phyloP scores from a whole-genome alignment of 1,284 basidiomycete genomes.

The Xanthoconium separans region DNA sequence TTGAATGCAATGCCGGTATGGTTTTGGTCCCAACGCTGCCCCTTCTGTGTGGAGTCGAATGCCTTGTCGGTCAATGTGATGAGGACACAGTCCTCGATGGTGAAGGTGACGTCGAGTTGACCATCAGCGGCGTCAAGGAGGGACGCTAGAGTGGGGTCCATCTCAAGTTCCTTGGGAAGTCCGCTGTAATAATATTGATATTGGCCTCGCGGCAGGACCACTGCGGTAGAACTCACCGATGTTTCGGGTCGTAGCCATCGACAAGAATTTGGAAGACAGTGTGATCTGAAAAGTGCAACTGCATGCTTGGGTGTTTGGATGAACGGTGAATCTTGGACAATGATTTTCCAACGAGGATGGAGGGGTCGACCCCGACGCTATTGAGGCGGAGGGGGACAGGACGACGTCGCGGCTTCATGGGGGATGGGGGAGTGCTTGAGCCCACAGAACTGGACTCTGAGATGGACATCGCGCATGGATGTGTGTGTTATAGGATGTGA shows the following conservation, averaged over 20 bases:
- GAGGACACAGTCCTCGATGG: constrained; percentile 52
- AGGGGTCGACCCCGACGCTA: constrained; percentile 47
- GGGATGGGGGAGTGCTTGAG: constrained; percentile 24
- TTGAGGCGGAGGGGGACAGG: constrained; percentile 35
- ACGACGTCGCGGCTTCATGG: constrained; percentile 31
- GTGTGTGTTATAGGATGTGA: constrained; percentile 10
- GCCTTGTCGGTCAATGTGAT: constrained; percentile 59
- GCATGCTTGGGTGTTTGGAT: constrained; percentile 52
- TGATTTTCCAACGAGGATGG: constrained; percentile 50
- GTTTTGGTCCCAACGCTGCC: constrained; percentile 52
- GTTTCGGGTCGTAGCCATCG: constrained; percentile 57
- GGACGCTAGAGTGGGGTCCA: constrained; percentile 44
- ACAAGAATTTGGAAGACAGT: constrained; percentile 57
- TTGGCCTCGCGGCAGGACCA: neutral
- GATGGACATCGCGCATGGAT: constrained; percentile 14
- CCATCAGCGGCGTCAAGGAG: constrained; percentile 42
- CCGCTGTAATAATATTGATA: constrained; percentile 31
- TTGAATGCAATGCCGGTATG: constrained; percentile 52
- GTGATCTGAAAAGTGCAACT: constrained; percentile 54
- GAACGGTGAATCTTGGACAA: constrained; percentile 50
- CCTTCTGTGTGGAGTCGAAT: constrained; percentile 38
- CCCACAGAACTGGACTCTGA: constrained; percentile 15
- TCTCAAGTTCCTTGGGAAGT: constrained; percentile 58
- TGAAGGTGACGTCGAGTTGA: constrained; percentile 38
- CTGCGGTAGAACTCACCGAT: constrained; percentile 31